These are phyloP conservation scores for Cladophialophora carrionii DNA, from an alignment of 2,329 filamentous ascomycete genomes.

Conservation along the genomic window DNA sequence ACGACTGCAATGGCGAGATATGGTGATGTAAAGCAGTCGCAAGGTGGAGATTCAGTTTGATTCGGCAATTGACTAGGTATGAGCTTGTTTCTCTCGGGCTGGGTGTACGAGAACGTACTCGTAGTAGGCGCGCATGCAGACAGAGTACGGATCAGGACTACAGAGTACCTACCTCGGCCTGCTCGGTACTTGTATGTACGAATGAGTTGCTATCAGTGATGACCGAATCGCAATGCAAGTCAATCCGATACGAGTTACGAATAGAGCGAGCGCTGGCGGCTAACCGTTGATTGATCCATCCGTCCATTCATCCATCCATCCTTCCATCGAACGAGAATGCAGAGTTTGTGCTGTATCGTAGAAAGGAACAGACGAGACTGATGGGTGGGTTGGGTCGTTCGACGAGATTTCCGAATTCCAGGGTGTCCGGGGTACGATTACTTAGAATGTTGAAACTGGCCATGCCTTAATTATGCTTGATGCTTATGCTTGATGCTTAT, in stretches of 20 bases:
- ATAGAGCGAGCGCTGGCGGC: too few relatives aligned
- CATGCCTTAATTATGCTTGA: too few relatives aligned
- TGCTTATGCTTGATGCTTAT: too few relatives aligned
- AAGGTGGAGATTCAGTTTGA: neutral
- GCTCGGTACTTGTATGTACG: too few relatives aligned
- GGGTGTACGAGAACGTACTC: neutral
- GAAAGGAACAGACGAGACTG: neutral
- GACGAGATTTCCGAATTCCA: neutral
- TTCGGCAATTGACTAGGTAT: neutral
- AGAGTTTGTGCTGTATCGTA: neutral
- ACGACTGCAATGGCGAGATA: neutral
- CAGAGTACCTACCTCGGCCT: too few relatives aligned
- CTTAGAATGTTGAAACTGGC: too few relatives aligned
- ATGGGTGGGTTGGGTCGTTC: neutral
- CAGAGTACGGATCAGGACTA: too few relatives aligned
- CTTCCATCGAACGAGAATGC: neutral
- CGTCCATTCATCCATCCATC: too few relatives aligned
- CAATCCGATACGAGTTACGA: too few relatives aligned
- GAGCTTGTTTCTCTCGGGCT: neutral
- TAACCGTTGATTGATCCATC: neutral
- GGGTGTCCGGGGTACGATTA: neutral
- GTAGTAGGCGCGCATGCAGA: neutral
- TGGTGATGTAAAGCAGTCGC: neutral
- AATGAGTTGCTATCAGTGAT: neutral
- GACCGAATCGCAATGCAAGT: neutral